These are phyloP conservation scores for Arabidopsis hybrid DNA, from an alignment of 441 rosid genomes.

Conservation along the genomic window DNA sequence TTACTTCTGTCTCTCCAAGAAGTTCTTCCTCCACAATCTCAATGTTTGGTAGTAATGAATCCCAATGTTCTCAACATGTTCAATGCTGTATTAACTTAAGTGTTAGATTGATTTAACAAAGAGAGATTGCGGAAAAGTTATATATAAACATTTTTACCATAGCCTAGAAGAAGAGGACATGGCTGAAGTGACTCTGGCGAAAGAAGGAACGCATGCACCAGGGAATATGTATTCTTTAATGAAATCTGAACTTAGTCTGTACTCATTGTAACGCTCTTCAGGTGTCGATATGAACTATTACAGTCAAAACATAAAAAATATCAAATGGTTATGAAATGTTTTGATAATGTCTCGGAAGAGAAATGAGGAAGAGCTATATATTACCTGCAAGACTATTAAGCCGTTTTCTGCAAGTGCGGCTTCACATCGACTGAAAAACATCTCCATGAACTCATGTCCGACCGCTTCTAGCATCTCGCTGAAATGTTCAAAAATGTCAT, in stretches of 20 bases:
- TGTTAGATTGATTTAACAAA: conserved; percentile 13
- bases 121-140: background rate
- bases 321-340: background rate
- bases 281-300: conserved; percentile 83
- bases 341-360: background rate
- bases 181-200: conserved; percentile 76
- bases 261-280: conserved; percentile 80
- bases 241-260: conserved; percentile 80
- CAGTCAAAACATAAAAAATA: background rate
- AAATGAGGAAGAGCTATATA: background rate
- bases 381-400: conserved; percentile 78
- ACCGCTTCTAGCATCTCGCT: conserved; percentile 90
- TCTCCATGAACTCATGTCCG: conserved; percentile 84
- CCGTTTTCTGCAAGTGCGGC: conserved; percentile 77
- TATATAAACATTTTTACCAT: conserved; percentile 51
- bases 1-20: conserved; percentile 76
- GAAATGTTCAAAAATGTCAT: conserved; percentile 6
- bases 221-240: conserved; percentile 93
- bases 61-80: conserved; percentile 89
- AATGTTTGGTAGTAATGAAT: conserved; percentile 86
- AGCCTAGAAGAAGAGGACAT: conserved; percentile 79
- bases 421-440: conserved; percentile 75
- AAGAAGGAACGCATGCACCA: conserved; percentile 80
- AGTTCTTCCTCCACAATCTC: conserved; percentile 81
- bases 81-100: conserved; percentile 55